phyloP scores from a whole-genome alignment of 1,139 yeast genomes.

The Eremothecium gossypii region DNA sequence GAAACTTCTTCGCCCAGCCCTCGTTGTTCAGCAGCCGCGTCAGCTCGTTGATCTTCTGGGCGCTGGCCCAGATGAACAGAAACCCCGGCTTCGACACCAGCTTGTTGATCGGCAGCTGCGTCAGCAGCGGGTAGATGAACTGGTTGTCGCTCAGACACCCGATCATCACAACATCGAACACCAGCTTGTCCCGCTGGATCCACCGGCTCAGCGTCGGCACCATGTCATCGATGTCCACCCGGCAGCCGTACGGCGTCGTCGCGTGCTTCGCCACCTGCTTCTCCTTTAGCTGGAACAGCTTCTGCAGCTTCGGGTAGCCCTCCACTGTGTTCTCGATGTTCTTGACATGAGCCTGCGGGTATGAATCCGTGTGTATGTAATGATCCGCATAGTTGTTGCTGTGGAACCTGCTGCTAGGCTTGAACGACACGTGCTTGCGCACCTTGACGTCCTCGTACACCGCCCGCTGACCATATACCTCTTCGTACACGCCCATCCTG shows the following conservation, averaged over 20 bases:
- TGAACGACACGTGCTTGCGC: conserved; percentile 15
- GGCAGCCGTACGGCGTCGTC: conserved; percentile 56
- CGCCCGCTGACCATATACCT: conserved; percentile 1
- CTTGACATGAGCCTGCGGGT: conserved; percentile 56
- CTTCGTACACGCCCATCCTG: conserved; percentile 2
- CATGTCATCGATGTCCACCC: conserved; percentile 45
- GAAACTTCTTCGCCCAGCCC: conserved; percentile 61
- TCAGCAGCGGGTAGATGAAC: conserved; percentile 48
- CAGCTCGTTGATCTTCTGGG: conserved; percentile 57
- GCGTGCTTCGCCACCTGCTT: conserved; percentile 43
- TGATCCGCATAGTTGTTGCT: conserved; percentile 63
- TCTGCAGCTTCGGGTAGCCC: conserved; percentile 79
- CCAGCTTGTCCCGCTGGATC: conserved; percentile 46
- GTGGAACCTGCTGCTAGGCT: conserved; percentile 18
- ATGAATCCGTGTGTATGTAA: conserved; percentile 50
- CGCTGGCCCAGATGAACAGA: conserved; percentile 77
- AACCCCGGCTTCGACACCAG: conserved; percentile 81
- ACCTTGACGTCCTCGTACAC: conserved; percentile 1
- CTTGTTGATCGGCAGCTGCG: conserved; percentile 59
- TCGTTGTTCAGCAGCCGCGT: conserved; percentile 48
- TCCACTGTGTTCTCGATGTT: conserved; percentile 58
- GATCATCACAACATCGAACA: conserved; percentile 85
- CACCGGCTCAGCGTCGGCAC: conserved; percentile 49
- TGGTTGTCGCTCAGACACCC: conserved; percentile 77
- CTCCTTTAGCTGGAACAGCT: conserved; percentile 53